Evolutionary conservation across 2,329 filamentous ascomycete species (phyloP).

Genomic region (Pseudophaeomoniella oleicola): DNA sequence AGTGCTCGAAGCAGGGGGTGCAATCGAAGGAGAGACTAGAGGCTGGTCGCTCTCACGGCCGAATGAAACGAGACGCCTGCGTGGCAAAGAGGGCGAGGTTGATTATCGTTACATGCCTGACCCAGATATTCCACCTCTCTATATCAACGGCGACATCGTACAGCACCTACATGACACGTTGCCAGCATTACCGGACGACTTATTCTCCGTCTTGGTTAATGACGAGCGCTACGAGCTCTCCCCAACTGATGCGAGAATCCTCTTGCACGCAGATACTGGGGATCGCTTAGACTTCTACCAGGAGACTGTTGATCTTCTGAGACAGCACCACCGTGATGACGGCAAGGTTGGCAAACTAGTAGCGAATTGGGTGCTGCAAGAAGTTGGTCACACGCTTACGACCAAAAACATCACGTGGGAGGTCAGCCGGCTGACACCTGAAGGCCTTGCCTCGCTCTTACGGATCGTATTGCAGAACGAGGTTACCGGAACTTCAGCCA

Average conservation of each 20-base stretch:
- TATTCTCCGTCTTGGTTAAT: constrained; percentile 46
- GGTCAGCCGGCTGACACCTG: constrained; percentile 19
- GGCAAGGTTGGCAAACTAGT: constrained; percentile 31
- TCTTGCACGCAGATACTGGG: constrained; percentile 65
- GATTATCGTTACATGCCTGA: constrained; percentile 99
- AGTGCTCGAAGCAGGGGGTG: constrained; percentile 60
- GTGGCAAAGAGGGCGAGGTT: constrained; percentile 91
- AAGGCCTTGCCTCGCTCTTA: constrained; percentile 30
- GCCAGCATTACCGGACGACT: constrained; percentile 57
- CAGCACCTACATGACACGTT: constrained; percentile 46
- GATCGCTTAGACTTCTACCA: constrained; percentile 66
- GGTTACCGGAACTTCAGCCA: constrained; percentile 43
- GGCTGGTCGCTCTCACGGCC: constrained; percentile 73
- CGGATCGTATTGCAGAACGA: constrained; percentile 25
- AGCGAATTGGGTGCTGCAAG: constrained; percentile 61
- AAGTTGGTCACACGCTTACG: constrained; percentile 49
- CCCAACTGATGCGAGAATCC: constrained; percentile 66
- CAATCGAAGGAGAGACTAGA: constrained; percentile 71
- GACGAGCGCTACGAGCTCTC: constrained; percentile 51
- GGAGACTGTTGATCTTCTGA: constrained; percentile 25
- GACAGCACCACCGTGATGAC: constrained; percentile 11
- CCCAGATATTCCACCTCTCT: constrained; percentile 68
- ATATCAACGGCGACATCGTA: constrained; percentile 59
- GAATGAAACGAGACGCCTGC: constrained; percentile 63
- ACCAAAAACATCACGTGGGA: constrained; percentile 36